Base-by-base conservation (phyloP, 495 filamentous ascomycete species). In the Rhypophila decipiens region DNA sequence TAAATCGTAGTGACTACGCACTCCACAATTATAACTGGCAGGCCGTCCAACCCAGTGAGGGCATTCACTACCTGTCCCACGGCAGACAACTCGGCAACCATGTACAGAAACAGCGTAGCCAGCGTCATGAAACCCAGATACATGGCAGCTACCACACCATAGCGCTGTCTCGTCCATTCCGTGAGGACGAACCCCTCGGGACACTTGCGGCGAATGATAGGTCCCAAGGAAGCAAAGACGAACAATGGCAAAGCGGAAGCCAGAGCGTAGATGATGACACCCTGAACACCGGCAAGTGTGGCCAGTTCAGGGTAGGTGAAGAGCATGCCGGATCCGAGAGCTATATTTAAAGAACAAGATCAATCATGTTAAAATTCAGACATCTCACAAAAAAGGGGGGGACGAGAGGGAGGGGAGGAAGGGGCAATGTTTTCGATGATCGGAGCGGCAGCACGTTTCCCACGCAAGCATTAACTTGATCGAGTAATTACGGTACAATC, bases 391-490 rank as follows among this genome's bases (percentile, higher is more conserved):
- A 42, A 46, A 50, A 59, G 56, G 50, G 53, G 51, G 44, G 55
- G 49, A 46, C 46, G 37, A 24, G 35, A 49, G 53, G 42, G 39
- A 46, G 29, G 48, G 47, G 48, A 57, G 51, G 44, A 47, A 53
- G 53, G 54, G 56, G 57, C 7, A 18, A 8, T 33, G 7, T 37
- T 37, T 9, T 40, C 38, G 38, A 49, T 55, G 59, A 69, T 68
- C 58, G 64, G 71, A 83, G 84, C 84, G 86, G 85, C 86, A 88
- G 82, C 85, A 88, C 84, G 61, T 86, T 89, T 82, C 85, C 78
- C 86, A 88, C 86, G 85, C 85, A 89, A 88, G 86, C 80, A 85
- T 89, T 89, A 88, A 83, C 85, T 88, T 88, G 86, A 84, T 88
- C 86, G 86, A 88, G 86, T 89, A 76, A 77, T 83, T 70, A 87